These are phyloP conservation scores for Gilbertella persicaria DNA, from an alignment of 371 early-diverging fungal genomes.

Conservation along the genomic window DNA sequence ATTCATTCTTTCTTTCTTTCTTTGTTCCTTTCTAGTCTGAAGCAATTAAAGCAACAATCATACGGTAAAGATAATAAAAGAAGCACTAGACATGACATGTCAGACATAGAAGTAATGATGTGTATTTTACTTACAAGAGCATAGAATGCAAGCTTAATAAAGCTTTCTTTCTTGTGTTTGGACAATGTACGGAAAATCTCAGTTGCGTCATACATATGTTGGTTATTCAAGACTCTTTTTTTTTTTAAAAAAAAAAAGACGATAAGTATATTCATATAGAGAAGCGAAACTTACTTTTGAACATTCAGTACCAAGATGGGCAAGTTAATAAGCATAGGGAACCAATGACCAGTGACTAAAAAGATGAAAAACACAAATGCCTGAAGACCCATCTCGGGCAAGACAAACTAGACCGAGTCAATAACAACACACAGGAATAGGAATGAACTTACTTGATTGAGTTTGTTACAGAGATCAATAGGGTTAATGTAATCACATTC, in stretches of 20 bases:
- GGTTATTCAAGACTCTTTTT: conserved; percentile 64
- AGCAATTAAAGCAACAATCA: conserved; percentile 60
- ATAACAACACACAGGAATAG: too few relatives aligned
- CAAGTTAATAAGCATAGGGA: conserved; percentile 79
- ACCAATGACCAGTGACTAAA: conserved; percentile 81
- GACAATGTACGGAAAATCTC: conserved; percentile 91
- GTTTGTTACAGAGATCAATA: conserved; percentile 90
- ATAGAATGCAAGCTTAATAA: conserved; percentile 91
- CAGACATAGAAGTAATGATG: too few relatives aligned
- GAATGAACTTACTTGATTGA: conserved; percentile 90
- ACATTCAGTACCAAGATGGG: conserved; percentile 81
- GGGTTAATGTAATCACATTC: conserved; percentile 97
- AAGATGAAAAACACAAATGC: conserved; percentile 74
- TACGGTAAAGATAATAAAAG: conserved; percentile 82
- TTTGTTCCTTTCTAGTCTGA: conserved; percentile 21
- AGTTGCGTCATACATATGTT: conserved; percentile 91
- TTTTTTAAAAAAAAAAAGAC: neutral
- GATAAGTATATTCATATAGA: too few relatives aligned
- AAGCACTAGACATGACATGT: conserved; percentile 51
- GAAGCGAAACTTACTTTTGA: conserved; percentile 68
- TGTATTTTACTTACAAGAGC: conserved; percentile 56
- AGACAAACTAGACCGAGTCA: conserved; percentile 78
- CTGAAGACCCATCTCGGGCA: conserved; percentile 87
- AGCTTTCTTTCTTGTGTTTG: conserved; percentile 88
- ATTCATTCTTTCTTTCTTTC: too few relatives aligned